Evolutionary conservation across 1,284 basidiomycete genomes (phyloP).

Genomic region (Coniophora puteana): DNA sequence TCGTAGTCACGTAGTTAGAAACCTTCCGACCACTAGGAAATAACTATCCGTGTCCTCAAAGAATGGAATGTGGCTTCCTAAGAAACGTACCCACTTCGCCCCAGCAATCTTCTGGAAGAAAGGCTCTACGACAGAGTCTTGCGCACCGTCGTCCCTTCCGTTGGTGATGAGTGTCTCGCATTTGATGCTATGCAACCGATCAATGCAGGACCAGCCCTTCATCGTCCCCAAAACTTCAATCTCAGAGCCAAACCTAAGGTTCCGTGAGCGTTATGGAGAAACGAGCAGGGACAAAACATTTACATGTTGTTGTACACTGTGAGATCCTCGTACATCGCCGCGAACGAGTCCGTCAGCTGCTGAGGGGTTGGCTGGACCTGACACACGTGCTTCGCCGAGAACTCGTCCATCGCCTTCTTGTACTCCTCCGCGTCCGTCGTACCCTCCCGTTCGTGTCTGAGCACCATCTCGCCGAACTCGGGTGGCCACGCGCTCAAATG

Average conservation of each 20-base stretch:
- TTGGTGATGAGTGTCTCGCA: conserved; percentile 31
- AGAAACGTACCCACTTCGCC: conserved; percentile 31
- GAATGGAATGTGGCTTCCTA: conserved; percentile 26
- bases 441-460: conserved; percentile 22
- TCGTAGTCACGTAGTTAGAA: conserved; percentile 1
- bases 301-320: conserved; percentile 25
- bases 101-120: conserved; percentile 28
- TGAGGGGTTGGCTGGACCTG: conserved; percentile 19
- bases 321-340: conserved; percentile 16
- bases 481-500: conserved; percentile 17
- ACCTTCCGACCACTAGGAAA: conserved; percentile 13
- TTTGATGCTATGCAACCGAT: conserved; percentile 28
- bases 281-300: not conserved
- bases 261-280: not conserved
- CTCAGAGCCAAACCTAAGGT: conserved; percentile 30
- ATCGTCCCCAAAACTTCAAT: conserved; percentile 27
- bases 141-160: conserved; percentile 28
- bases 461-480: conserved; percentile 15
- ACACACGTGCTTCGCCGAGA: conserved; percentile 18
- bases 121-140: conserved; percentile 23
- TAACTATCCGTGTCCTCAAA: conserved; percentile 28
- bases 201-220: conserved; percentile 28
- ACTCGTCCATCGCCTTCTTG: conserved; percentile 15
- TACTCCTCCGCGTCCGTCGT: conserved; percentile 22
- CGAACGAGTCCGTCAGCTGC: conserved; percentile 20